These are phyloP conservation scores for Cordia subcordata DNA, from an alignment of 257 asterid species.

Conservation along the genomic window DNA sequence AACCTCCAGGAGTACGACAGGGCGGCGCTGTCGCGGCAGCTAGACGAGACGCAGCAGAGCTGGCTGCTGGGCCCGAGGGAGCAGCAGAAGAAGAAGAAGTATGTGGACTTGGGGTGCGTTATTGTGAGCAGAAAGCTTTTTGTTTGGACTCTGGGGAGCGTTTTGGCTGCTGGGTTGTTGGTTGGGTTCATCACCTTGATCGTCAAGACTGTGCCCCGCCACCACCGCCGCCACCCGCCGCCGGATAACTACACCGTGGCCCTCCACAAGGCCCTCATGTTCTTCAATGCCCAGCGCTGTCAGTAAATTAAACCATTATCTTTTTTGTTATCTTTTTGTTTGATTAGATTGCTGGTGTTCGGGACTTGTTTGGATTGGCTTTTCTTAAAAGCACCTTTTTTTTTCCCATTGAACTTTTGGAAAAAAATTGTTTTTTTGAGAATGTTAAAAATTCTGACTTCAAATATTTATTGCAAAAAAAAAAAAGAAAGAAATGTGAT, in stretches of 20 bases:
- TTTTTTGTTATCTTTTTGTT: background rate
- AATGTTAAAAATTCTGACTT: too few relatives aligned
- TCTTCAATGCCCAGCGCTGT: constrained; percentile 93
- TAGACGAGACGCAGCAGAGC: constrained; percentile 98
- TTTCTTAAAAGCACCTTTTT: too few relatives aligned
- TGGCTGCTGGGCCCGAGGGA: constrained; percentile 98
- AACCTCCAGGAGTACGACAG: constrained; percentile 77
- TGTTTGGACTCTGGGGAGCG: constrained; percentile 71
- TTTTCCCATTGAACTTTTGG: too few relatives aligned
- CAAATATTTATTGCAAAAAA: too few relatives aligned
- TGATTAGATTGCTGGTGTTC: too few relatives aligned
- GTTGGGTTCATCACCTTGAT: constrained; percentile 73
- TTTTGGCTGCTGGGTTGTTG: constrained; percentile 68
- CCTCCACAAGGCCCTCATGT: constrained; percentile 84
- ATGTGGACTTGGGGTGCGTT: constrained; percentile 94
- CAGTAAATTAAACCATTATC: constrained; percentile 25
- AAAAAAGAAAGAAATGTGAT: too few relatives aligned
- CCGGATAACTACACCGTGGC: constrained; percentile 91
- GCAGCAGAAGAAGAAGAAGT: constrained; percentile 96
- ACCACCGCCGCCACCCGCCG: constrained; percentile 62
- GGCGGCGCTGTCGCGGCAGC: constrained; percentile 87
- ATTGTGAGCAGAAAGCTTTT: constrained; percentile 85
- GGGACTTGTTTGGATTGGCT: too few relatives aligned
- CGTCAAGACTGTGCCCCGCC: constrained; percentile 79
- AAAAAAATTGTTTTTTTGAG: too few relatives aligned